These are phyloP conservation scores for Gossypium trilobum DNA, from an alignment of 441 rosid species.

Conservation along the genomic window DNA sequence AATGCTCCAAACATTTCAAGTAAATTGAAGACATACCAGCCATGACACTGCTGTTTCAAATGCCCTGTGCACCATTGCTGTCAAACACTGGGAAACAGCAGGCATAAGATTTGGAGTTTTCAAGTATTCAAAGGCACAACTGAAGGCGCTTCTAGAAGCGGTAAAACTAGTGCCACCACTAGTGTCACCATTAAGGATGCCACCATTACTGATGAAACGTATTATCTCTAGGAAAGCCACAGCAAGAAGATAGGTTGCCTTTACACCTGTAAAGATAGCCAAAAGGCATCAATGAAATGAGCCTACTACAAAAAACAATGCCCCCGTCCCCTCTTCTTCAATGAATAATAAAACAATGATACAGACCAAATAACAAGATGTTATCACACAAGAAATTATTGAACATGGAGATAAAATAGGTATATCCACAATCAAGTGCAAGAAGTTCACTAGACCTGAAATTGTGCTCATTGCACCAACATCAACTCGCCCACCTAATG, in stretches of 20 bases:
- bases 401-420: constrained; percentile 2
- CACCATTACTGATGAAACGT: constrained; percentile 96
- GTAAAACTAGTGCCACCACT: constrained; percentile 51
- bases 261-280: constrained; percentile 62
- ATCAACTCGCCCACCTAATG: constrained; percentile 89
- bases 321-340: not conserved
- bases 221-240: constrained; percentile 89
- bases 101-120: constrained; percentile 89
- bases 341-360: not conserved
- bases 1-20: constrained; percentile 14
- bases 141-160: constrained; percentile 88
- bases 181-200: constrained; percentile 77
- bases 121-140: constrained; percentile 90
- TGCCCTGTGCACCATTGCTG: constrained; percentile 82
- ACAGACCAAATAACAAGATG: constrained; percentile 11
- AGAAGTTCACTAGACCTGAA: constrained; percentile 52
- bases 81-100: constrained; percentile 84
- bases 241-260: constrained; percentile 98
- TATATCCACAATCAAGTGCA: constrained; percentile 13
- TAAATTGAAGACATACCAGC: constrained; percentile 54
- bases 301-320: not conserved
- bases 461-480: constrained; percentile 76
- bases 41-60: constrained; percentile 84
- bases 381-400: constrained; percentile 2
- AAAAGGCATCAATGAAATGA: constrained; percentile 1